Base-by-base conservation (phyloP, 306 rosid genomes). In the Prosopis cineraria region DNA sequence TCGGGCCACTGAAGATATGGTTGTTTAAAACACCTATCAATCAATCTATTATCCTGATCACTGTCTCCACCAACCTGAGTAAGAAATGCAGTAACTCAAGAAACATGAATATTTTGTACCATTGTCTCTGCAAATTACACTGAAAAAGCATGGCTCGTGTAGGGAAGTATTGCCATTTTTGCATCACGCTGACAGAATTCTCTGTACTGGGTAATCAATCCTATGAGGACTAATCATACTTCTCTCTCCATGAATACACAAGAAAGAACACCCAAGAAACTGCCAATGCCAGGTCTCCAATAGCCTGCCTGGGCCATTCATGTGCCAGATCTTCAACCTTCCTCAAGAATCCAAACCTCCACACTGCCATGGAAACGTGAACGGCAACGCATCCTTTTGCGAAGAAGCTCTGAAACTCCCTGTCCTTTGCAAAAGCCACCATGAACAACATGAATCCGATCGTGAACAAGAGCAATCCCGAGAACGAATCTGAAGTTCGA, bases 351-450 rank as follows among this genome's bases (percentile, higher is more conserved):
- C 34, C 31, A 39, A 88, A 90, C 82, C 99, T 88, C 98, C 99
- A 95, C 3, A 84, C 70, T 25, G 97, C 98, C 99, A 91, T 87
- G 14, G 91, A 88, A 30, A 93, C 60, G 84, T 95, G 99, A 86
- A 95, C 93, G 72, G 90, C 52, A 13, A 85, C 86, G 81, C 99
- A 90, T 14, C 96, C 98, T 87, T 87, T 93, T 9, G 99, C 94
- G 83, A 95, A 95, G 86, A 91, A 95, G 65, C 90, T 88, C 58
- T 95, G 99, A 41, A 95, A 95, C 70, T 93, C 91, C 62, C 83
- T 74, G 77, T 95, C 99, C 85, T 88, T 91, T 8, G 89, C 97
- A 80, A 89, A 89, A 36, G 98, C 83, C 68, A 90, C 90, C 99
- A 91, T 95, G 85, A 91, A 91, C 25, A 95, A 75, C 52, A 95